These are phyloP conservation scores for Flaveria ramosissima DNA, from an alignment of 129 eudicot genomes.

Conservation along the genomic window DNA sequence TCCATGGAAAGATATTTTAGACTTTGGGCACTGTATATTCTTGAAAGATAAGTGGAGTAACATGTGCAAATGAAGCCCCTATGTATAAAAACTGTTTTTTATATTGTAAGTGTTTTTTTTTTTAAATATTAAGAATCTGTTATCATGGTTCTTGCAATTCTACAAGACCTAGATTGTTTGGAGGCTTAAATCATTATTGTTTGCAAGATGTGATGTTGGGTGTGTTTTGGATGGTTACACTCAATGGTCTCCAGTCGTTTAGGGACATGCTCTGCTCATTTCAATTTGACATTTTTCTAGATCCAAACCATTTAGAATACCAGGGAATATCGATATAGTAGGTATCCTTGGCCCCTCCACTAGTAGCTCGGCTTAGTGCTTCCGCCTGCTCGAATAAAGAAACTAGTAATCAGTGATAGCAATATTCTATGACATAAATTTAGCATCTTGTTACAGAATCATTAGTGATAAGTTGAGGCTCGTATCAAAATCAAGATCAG, in stretches of 20 bases:
- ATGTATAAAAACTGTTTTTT: slow-evolving; percentile 1
- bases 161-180: background rate
- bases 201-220: slow-evolving; percentile 4
- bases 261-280: too few species aligned
- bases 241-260: background rate
- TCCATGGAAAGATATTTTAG: slow-evolving; percentile 74
- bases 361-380: too few species aligned
- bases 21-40: slow-evolving; percentile 58
- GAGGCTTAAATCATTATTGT: background rate
- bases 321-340: too few species aligned
- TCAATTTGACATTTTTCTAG: too few species aligned
- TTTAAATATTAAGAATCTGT: background rate
- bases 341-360: too few species aligned
- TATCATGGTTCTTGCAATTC: background rate
- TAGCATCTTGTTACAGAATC: too few species aligned
- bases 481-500: too few species aligned
- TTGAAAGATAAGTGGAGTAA: slow-evolving; percentile 92
- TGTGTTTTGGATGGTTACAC: background rate
- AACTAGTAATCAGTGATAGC: too few species aligned
- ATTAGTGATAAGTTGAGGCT: too few species aligned
- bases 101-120: background rate
- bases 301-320: too few species aligned
- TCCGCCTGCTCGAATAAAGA: too few species aligned
- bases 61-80: slow-evolving; percentile 47
- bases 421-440: too few species aligned